phyloP scores from a whole-genome alignment of 2,329 filamentous ascomycete genomes.

The Hymenoscyphus occultus region DNA sequence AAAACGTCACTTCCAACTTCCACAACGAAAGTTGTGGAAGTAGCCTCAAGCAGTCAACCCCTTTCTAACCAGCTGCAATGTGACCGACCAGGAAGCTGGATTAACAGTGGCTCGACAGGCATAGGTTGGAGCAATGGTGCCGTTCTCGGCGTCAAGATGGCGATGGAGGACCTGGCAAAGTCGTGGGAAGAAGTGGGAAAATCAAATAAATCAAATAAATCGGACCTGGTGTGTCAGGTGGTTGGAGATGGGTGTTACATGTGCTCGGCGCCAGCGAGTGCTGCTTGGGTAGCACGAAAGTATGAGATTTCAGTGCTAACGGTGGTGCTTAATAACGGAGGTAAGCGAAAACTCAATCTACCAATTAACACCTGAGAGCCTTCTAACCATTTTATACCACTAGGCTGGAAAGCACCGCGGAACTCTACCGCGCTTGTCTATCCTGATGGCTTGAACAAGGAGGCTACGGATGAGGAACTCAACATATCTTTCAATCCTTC shows the following conservation, averaged over 20 bases:
- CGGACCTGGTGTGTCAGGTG: neutral
- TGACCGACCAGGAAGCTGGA: constrained; percentile 64
- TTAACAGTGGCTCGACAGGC: constrained; percentile 47
- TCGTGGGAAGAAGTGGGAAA: constrained; percentile 29
- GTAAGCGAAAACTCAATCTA: constrained; percentile 56
- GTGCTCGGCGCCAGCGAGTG: constrained; percentile 58
- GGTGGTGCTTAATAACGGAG: constrained; percentile 43
- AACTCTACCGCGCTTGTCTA: constrained; percentile 59
- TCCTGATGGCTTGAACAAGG: constrained; percentile 37
- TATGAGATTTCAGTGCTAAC: constrained; percentile 52
- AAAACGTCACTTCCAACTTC: constrained; percentile 50
- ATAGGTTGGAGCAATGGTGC: constrained; percentile 56
- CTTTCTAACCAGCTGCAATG: constrained; percentile 67
- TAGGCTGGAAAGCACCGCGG: constrained; percentile 62
- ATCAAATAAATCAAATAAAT: neutral
- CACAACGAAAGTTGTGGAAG: constrained; percentile 71
- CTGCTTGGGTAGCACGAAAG: constrained; percentile 63
- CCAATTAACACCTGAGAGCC: neutral
- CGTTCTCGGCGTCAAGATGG: constrained; percentile 71
- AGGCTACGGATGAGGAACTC: constrained; percentile 52
- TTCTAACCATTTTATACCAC: neutral
- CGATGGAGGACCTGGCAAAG: constrained; percentile 46
- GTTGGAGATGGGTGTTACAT: constrained; percentile 64
- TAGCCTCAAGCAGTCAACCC: constrained; percentile 64
- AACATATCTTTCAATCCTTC: constrained; percentile 60